phyloP scores from a whole-genome alignment of 495 filamentous ascomycete genomes.

The Penicillium fimorum region DNA sequence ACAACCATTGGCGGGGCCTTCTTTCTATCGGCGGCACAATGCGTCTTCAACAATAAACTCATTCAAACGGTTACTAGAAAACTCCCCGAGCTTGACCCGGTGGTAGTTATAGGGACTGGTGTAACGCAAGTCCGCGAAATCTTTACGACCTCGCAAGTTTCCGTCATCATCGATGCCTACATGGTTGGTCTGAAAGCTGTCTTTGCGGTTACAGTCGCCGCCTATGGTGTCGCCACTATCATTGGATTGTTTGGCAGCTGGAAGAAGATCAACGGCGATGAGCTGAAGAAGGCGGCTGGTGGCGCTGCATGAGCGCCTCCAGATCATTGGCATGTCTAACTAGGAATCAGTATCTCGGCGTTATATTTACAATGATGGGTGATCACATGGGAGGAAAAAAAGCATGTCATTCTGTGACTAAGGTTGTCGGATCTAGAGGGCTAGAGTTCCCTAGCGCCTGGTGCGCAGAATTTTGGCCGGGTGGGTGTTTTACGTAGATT shows the following conservation, averaged over 20 bases:
- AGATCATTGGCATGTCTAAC: background rate
- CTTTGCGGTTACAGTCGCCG: slow-evolving; percentile 21
- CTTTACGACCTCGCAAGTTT: slow-evolving; percentile 42
- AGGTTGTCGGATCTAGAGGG: background rate
- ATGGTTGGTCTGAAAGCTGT: slow-evolving; percentile 54
- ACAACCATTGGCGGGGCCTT: slow-evolving; percentile 47
- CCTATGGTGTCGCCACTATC: slow-evolving; percentile 16
- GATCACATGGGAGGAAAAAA: background rate
- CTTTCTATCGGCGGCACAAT: slow-evolving; percentile 45
- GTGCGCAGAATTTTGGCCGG: background rate
- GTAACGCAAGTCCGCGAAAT: slow-evolving; percentile 50
- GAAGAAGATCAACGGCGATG: background rate
- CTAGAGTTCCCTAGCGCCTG: background rate
- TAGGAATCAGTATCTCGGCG: background rate
- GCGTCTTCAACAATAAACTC: slow-evolving; percentile 46
- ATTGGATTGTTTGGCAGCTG: background rate
- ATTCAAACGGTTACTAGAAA: slow-evolving; percentile 28
- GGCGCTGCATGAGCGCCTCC: background rate
- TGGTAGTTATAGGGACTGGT: slow-evolving; percentile 44
- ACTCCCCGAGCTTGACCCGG: slow-evolving; percentile 45
- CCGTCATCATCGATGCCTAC: slow-evolving; percentile 55
- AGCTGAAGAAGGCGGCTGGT: background rate
- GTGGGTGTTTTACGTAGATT: background rate
- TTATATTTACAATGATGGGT: background rate
- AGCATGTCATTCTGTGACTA: background rate